These are phyloP conservation scores for Luffa acutangula DNA, from an alignment of 306 rosid genomes.

Conservation along the genomic window DNA sequence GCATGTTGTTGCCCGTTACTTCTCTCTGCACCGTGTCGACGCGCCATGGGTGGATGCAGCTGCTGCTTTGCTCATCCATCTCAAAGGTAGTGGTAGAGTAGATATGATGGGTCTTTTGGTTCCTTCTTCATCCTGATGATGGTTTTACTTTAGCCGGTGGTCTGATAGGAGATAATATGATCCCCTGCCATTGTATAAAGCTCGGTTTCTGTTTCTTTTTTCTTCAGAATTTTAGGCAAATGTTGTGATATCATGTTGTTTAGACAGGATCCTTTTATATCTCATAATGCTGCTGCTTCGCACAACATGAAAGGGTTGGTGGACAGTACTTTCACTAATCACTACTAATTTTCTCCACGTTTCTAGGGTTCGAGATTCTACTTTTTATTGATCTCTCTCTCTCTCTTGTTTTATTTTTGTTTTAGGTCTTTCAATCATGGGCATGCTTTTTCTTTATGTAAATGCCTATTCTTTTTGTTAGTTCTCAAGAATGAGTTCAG, in stretches of 20 bases:
- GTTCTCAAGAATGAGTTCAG: not conserved
- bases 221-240: not conserved
- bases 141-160: not conserved
- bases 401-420: not conserved
- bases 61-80: not conserved
- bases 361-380: not conserved
- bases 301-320: conserved; percentile 7
- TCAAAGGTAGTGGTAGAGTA: conserved; percentile 6
- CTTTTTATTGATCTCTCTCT: not conserved
- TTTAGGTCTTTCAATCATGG: not conserved
- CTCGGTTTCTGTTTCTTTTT: not conserved
- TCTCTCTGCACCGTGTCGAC: not conserved
- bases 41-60: not conserved
- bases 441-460: conserved; percentile 4
- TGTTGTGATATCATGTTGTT: conserved; percentile 6
- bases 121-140: conserved; percentile 6
- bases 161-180: conserved; percentile 7
- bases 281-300: conserved; percentile 10
- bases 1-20: conserved; percentile 14
- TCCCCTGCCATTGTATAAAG: conserved; percentile 10
- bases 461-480: not conserved
- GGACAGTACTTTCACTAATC: conserved; percentile 12
- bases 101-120: not conserved
- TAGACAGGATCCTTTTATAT: conserved; percentile 9
- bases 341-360: not conserved